Percentiles rank a stretch among this genome's conserved stretches.
Evolutionary conservation across 129 eudicot genomes (phyloP).

Genomic region (Dittrichia graveolens): DNA sequence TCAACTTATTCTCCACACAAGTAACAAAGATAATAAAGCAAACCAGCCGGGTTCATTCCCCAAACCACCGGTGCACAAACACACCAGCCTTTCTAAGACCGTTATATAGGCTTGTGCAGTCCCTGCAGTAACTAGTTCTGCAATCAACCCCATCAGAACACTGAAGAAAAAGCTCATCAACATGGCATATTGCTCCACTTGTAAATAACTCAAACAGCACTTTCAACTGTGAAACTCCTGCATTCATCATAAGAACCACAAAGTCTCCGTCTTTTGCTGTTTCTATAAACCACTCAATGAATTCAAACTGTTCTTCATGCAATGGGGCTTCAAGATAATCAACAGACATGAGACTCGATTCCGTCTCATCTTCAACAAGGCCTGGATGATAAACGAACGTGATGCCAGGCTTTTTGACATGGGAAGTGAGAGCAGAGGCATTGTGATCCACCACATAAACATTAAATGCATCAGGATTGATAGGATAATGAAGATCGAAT

Average conservation of each 20-base stretch:
- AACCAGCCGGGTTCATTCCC: slow-evolving; percentile 28
- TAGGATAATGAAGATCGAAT: slow-evolving; percentile 37
- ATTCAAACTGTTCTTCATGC: slow-evolving; percentile 74
- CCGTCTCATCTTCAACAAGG: slow-evolving; percentile 45
- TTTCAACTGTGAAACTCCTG: slow-evolving; percentile 53
- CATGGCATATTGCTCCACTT: slow-evolving; percentile 72
- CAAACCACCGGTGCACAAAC: slow-evolving; percentile 69
- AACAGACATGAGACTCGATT: slow-evolving; percentile 42
- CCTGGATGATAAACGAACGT: slow-evolving; percentile 83
- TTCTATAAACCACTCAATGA: slow-evolving; percentile 69
- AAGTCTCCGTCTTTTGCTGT: slow-evolving; percentile 56
- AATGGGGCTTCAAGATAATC: slow-evolving; percentile 53
- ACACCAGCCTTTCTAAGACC: slow-evolving; percentile 72
- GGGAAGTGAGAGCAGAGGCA: slow-evolving; percentile 65
- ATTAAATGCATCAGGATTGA: slow-evolving; percentile 51
- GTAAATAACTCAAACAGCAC: slow-evolving; percentile 62
- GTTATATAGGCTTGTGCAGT: slow-evolving; percentile 49
- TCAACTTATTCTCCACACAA: slow-evolving; percentile 44
- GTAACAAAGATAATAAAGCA: not conserved
- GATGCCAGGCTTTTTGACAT: slow-evolving; percentile 74
- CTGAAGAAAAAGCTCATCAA: slow-evolving; percentile 77
- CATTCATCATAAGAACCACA: slow-evolving; percentile 83
- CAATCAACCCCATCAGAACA: slow-evolving; percentile 54
- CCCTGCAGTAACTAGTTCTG: slow-evolving; percentile 40
- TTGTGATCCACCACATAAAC: slow-evolving; percentile 76